Base-by-base conservation (phyloP, 2,329 filamentous ascomycete species). In the Paecilomyces sp. region DNA sequence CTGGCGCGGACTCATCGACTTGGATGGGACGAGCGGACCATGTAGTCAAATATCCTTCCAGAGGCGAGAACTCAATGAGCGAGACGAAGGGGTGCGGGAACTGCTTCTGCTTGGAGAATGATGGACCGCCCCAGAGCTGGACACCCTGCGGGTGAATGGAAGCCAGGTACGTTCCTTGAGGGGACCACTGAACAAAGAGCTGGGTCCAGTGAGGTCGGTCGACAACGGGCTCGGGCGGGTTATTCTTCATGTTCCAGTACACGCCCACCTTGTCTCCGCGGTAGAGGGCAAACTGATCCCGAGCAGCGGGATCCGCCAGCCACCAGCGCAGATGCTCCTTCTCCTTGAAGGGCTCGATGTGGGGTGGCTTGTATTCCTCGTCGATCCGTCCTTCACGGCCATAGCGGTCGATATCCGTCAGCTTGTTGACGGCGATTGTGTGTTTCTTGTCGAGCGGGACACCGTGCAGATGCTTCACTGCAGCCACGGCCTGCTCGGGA, bases 221-320 rank as follows among this genome's bases (percentile, higher is more conserved):
- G 60, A 99, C 91, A 41, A 97, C 85, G 64, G 85, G 86, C 76
- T 99, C 94, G 3, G 93, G 92, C 24, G 83, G 77, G 62, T 97
- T 92, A 77, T 89, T 93, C 79, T 96, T 94, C 82, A 95, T 96
- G 81, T 97, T 97, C 93, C 93, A 99, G 83, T 90, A 96, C 5
- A 99, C 89, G 61, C 92, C 92, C 41, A 99, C 94, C 63, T 88
- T 89, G 57, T 99, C 94, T 67, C 88, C 90, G 57, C 91, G 88
- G 82, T 90, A 97, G 85, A 97, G 92, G 74, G 90, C 90, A 70
- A 97, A 94, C 80, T 99, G 93, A 74, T 99, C 94, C 63, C 94
- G 88, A 66, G 91, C 91, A 66, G 91, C 91, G 60, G 88, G 82
- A 72, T 99, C 94, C 65, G 88, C 89, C 69, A 99, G 82, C 88